Base-by-base conservation (phyloP, 2,329 filamentous ascomycete species). In the Fusarium setosum region DNA sequence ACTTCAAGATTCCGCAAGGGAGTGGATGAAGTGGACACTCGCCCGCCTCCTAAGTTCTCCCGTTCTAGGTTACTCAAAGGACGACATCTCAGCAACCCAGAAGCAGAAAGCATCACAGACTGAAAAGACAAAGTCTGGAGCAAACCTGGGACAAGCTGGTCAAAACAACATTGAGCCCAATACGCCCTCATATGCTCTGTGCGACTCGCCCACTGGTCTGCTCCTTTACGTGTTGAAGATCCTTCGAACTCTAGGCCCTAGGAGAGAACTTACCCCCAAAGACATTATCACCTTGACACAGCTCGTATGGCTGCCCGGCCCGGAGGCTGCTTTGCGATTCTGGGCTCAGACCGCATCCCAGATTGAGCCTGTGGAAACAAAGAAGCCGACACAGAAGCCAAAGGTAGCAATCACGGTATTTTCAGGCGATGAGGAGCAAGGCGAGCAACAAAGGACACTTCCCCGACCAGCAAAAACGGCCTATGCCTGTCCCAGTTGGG, bases 251-350 rank as follows among this genome's bases (percentile, higher is more conserved):
- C 72, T 80, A 4, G 79, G 76, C 4, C 78, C 81, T 0, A 73
- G 76, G 56, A 74, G 79, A 55, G 76, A 78, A 15, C 79, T 87
- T 49, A 79, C 80, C 3, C 77, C 80, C 4, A 77, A 80, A 13
- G 86, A 90, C 54, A 79, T 91, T 21, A 80, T 92, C 58, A 87
- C 86, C 17, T 79, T 89, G 68, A 84, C 87, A 2, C 84, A 87
- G 72, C 76, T 91, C 24, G 84, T 88, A 20, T 92, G 89, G 90
- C 75, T 92, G 1, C 88, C 89, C 0, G 89, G 89, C 0, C 88
- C 88, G 0, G 89, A 91, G 69, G 83, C 83, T 2, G 83, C 83
- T 4, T 75, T 90, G 67, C 79, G 88, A 23, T 90, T 84, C 56
- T 87, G 83, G 84, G 80, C 84, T 7, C 74, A 81, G 32, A 83